Conservation (phyloP, 202 grass and related monocot genomes). For the Hordeum pubiflorum region DNA sequence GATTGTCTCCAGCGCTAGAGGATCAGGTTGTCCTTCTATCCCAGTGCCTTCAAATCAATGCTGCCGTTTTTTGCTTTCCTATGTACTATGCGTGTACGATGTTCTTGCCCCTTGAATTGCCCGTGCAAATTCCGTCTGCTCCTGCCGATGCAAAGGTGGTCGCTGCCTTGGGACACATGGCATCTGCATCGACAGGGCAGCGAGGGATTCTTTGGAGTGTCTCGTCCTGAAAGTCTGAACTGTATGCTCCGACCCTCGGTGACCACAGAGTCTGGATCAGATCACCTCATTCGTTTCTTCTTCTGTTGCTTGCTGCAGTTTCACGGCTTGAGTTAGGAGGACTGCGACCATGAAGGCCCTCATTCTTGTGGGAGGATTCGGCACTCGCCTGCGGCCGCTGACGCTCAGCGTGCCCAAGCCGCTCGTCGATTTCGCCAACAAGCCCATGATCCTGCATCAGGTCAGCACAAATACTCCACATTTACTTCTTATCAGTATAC, state of each 20-base stretch:
- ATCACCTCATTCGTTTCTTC: background rate
- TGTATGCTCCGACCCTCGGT: background rate
- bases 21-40: conserved; percentile 17
- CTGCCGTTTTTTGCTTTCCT: background rate
- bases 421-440: conserved; percentile 93
- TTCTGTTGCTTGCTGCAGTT: conserved; percentile 20
- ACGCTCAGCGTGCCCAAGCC: conserved; percentile 91
- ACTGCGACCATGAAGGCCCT: conserved; percentile 75
- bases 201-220: background rate
- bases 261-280: conserved; percentile 12
- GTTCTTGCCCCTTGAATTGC: background rate
- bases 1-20: background rate
- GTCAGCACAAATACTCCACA: conserved; percentile 31
- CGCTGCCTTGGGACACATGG: conserved; percentile 14
- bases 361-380: conserved; percentile 91
- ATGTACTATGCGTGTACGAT: background rate
- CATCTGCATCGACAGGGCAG: conserved; percentile 9
- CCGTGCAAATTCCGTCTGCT: background rate
- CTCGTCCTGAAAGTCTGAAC: background rate
- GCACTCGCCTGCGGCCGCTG: conserved; percentile 78
- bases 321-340: conserved; percentile 27
- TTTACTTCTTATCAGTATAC: background rate
- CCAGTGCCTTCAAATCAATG: background rate
- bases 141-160: background rate
- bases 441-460: conserved; percentile 97